Evolutionary conservation across 805 yeast genomes (phyloP), one percentile per base, ranked within the genome.

Genomic region (Saccharomyces mikatae): DNA sequence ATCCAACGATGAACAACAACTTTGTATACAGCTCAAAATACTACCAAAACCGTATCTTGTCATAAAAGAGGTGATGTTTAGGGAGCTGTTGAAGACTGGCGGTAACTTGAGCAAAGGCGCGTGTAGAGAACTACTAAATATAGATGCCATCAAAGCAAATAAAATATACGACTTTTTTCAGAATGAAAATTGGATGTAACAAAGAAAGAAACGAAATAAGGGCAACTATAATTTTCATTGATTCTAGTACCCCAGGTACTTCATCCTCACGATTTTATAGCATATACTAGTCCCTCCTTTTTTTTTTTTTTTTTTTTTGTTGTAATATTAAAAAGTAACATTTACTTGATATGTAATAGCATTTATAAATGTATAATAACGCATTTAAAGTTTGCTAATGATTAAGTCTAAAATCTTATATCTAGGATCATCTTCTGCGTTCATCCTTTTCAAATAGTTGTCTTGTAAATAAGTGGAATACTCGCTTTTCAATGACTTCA

Each of bases 21-120:
- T 94, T 49, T 95, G 99, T 72, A 78, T 91, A 4, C 86, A 83
- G 50, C 75, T 95, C 57, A 81, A 96, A 58, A 85, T 95, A 10
- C 72, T 87, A 54, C 99, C 99, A 14, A 92, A 94, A 68, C 96
- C 98, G 2, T 94, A 92, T 65, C 74, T 94, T 57, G 96, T 96
- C 2, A 88, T 94, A 59, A 94, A 94, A 66, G 96, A 89, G 67
- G 82, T 89, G 2, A 71, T 94, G 54, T 89, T 94, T 76, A 81
- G 95, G 62, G 97, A 91, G 66, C 81, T 95, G 31, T 74, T 91
- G 44, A 83, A 88, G 60, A 84, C 87, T 47, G 96, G 96, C 44
- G 98, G 98, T 4, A 72, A 79, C 6, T 69, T 94, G 64, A 88
- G 88, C 73, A 86, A 87, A 71, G 85, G 88, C 64, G 84, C 86